A percentile compares a stretch with the other conserved stretches of the same genome.
These are phyloP conservation scores for Termitomyces sp. DNA, from an alignment of 768 basidiomycete genomes.

Conservation along the genomic window DNA sequence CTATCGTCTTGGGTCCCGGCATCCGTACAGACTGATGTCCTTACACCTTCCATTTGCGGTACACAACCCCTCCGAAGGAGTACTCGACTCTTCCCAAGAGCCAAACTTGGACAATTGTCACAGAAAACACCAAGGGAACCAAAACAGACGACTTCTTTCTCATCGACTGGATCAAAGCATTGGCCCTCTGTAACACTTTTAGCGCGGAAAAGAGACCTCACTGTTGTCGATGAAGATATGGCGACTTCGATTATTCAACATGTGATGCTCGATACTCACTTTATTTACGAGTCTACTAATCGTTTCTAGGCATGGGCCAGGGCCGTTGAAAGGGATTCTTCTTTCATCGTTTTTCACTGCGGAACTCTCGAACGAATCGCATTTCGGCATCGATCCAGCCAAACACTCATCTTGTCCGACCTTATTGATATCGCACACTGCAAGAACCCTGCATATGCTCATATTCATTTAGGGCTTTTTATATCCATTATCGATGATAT, in stretches of 20 bases:
- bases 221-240: background rate
- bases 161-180: background rate
- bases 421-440: background rate
- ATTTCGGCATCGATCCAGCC: no score
- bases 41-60: no score
- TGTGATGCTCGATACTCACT: background rate
- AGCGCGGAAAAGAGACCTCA: background rate
- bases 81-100: background rate
- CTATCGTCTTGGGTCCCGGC: background rate
- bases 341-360: no score
- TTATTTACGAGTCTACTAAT: background rate
- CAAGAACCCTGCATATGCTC: background rate
- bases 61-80: background rate
- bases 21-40: background rate
- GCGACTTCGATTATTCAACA: conserved; percentile 1
- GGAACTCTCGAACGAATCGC: no score
- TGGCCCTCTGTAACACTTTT: background rate
- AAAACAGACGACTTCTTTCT: background rate
- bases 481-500: conserved; percentile 1
- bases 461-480: conserved; percentile 1
- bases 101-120: background rate
- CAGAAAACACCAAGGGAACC: background rate
- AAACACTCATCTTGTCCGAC: no score
- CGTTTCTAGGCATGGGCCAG: conserved; percentile 5
- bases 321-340: background rate